Evolutionary conservation across 164 flowering plant species (phyloP).

Genomic region (Vitis amurensis): DNA sequence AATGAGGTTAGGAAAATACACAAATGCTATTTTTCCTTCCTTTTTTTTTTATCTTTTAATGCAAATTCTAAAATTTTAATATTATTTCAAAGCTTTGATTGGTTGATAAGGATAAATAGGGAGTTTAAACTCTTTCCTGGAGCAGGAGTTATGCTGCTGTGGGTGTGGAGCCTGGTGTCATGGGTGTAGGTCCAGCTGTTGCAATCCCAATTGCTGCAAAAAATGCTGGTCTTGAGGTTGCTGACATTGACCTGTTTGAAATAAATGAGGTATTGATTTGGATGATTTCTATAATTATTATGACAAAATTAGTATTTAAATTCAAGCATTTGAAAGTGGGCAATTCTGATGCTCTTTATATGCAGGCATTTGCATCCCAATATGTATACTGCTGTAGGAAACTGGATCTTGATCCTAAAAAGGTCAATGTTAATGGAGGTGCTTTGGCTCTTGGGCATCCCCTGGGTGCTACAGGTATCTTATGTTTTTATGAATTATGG

Average conservation of each 20-base stretch:
- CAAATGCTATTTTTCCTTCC: too few relatives aligned
- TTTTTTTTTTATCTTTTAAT: too few relatives aligned
- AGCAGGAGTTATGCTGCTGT: conserved; percentile 69
- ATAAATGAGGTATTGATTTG: conserved; percentile 63
- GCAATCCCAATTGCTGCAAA: conserved; percentile 81
- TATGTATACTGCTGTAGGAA: conserved; percentile 59
- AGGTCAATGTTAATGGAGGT: conserved; percentile 74
- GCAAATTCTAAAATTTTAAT: too few relatives aligned
- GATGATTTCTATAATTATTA: not conserved
- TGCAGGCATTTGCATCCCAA: conserved; percentile 77
- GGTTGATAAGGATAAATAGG: too few relatives aligned
- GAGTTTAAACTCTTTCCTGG: not conserved
- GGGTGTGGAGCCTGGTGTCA: conserved; percentile 76
- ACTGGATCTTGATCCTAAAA: conserved; percentile 49
- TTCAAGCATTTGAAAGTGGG: not conserved
- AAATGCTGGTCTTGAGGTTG: conserved; percentile 60
- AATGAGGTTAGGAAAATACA: too few relatives aligned
- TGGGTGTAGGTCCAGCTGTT: conserved; percentile 82
- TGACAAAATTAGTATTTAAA: not conserved
- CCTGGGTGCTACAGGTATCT: conserved; percentile 64
- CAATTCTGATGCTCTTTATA: not conserved
- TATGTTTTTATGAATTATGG: not conserved
- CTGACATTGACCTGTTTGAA: conserved; percentile 66
- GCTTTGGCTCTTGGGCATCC: conserved; percentile 80
- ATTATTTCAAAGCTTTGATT: too few relatives aligned